Conservation (phyloP, 2,329 filamentous ascomycete species). For the Trichoderma oligosporum region DNA sequence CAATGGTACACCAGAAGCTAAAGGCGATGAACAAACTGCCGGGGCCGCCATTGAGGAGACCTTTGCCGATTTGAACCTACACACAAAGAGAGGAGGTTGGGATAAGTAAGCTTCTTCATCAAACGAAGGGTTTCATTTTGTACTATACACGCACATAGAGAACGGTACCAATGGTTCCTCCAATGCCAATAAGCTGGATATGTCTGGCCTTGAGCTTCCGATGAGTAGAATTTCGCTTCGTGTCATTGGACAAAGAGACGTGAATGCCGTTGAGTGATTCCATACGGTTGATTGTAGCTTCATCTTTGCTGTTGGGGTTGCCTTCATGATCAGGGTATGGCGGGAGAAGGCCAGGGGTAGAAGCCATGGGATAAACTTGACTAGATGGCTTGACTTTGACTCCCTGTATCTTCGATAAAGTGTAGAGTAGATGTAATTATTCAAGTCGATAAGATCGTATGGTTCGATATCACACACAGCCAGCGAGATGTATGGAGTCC, state of each 20-base stretch:
- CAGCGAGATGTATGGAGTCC: background rate
- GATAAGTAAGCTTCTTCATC: no score
- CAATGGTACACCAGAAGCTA: constrained; percentile 58
- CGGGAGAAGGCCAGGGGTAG: constrained; percentile 18
- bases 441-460: no score
- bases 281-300: background rate
- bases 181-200: constrained; percentile 60
- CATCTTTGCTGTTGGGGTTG: background rate
- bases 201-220: constrained; percentile 53
- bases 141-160: constrained; percentile 46
- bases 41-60: constrained; percentile 56
- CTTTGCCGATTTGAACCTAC: constrained; percentile 53
- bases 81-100: background rate
- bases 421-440: no score
- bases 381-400: background rate
- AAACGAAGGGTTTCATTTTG: background rate
- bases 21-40: constrained; percentile 58
- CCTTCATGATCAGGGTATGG: constrained; percentile 27
- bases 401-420: background rate
- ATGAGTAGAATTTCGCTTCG: constrained; percentile 42
- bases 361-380: constrained; percentile 4
- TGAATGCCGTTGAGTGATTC: constrained; percentile 17
- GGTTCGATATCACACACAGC: background rate
- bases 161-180: constrained; percentile 61
- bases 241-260: constrained; percentile 22